These are phyloP conservation scores for Aspergillus steynii DNA, from an alignment of 495 filamentous ascomycete species.

Conservation along the genomic window DNA sequence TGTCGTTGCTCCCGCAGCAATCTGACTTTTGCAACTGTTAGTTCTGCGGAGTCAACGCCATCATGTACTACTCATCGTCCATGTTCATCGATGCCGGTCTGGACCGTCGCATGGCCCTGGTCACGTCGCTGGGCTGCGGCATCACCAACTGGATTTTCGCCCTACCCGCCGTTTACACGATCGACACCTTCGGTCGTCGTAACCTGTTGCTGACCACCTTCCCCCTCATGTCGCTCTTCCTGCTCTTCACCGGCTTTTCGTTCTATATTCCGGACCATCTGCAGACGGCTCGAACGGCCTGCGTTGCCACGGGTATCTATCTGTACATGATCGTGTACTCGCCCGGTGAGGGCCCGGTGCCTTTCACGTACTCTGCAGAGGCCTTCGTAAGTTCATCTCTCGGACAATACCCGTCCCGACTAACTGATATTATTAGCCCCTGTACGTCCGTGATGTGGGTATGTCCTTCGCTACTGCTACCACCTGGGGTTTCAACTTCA, in stretches of 20 bases:
- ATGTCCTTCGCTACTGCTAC: conserved; percentile 57
- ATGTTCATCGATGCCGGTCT: conserved; percentile 57
- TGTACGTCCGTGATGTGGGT: conserved; percentile 70
- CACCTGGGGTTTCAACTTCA: conserved; percentile 58
- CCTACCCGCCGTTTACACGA: conserved; percentile 76
- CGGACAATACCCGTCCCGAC: neutral
- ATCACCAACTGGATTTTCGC: conserved; percentile 81
- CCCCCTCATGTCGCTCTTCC: conserved; percentile 69
- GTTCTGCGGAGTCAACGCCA: conserved; percentile 54
- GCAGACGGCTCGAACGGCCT: conserved; percentile 41
- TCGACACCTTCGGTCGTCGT: conserved; percentile 80
- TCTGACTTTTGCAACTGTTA: conserved; percentile 4
- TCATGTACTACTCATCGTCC: conserved; percentile 55
- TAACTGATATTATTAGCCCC: conserved; percentile 50
- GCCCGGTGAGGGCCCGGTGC: conserved; percentile 78
- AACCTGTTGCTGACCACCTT: conserved; percentile 78
- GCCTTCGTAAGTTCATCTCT: conserved; percentile 34
- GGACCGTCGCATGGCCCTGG: conserved; percentile 54
- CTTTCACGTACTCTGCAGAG: conserved; percentile 83
- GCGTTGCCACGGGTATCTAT: conserved; percentile 70
- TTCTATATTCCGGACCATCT: conserved; percentile 64
- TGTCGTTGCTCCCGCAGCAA: neutral
- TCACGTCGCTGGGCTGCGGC: conserved; percentile 72
- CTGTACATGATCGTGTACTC: conserved; percentile 76
- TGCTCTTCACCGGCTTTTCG: conserved; percentile 79